Evolutionary conservation across 1,139 yeast species (phyloP).

Genomic region (Geotrichum histeridarum): DNA sequence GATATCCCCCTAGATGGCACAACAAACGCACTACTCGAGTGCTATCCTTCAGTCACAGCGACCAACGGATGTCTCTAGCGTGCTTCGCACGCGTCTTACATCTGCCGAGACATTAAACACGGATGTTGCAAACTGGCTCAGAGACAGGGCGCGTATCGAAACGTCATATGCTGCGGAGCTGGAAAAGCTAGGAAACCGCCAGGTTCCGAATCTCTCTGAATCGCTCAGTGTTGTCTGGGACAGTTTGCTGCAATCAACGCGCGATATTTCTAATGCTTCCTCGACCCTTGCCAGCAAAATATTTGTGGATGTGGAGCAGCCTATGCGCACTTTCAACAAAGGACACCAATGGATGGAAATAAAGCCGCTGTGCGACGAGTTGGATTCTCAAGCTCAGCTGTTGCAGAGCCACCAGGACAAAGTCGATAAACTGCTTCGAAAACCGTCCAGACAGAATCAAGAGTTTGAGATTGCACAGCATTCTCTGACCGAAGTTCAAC

Average conservation of each 20-base stretch:
- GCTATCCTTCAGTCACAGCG: background rate
- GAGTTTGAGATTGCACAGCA: constrained; percentile 22
- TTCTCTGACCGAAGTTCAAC: constrained; percentile 27
- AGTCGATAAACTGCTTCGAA: constrained; percentile 14
- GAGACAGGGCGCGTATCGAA: constrained; percentile 36
- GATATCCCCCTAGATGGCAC: constrained; percentile 3
- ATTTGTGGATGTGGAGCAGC: constrained; percentile 33
- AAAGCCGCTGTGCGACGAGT: constrained; percentile 30
- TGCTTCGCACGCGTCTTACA: constrained; percentile 26
- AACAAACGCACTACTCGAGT: background rate
- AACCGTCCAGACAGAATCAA: constrained; percentile 20
- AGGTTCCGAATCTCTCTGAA: background rate
- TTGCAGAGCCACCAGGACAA: constrained; percentile 24
- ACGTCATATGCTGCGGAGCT: constrained; percentile 36
- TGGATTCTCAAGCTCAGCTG: constrained; percentile 28
- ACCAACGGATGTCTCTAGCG: background rate
- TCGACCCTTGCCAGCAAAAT: constrained; percentile 31
- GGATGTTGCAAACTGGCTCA: constrained; percentile 37
- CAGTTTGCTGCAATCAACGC: constrained; percentile 27
- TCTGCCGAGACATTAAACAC: constrained; percentile 31
- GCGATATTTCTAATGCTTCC: constrained; percentile 31
- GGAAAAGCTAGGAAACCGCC: constrained; percentile 27
- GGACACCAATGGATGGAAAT: constrained; percentile 31
- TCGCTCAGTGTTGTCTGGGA: constrained; percentile 26
- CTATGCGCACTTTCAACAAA: constrained; percentile 28